Conservation (phyloP, 495 filamentous ascomycete genomes). For the Pyrenula aspistea region DNA sequence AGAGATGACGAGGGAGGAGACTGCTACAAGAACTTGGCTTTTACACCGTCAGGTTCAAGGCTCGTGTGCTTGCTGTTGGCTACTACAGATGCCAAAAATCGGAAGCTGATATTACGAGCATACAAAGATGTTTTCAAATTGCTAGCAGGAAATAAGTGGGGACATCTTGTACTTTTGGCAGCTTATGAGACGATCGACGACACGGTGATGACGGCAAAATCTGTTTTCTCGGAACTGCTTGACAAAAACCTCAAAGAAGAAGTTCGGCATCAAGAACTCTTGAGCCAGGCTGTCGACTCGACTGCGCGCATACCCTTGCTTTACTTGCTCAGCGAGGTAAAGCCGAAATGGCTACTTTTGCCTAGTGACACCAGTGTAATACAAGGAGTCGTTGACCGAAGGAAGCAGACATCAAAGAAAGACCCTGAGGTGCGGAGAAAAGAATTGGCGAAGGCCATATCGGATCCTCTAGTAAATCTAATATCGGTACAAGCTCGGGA, state of each 20-base stretch:
- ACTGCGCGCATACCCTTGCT: slow-evolving; percentile 67
- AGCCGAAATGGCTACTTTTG: slow-evolving; percentile 57
- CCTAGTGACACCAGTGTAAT: slow-evolving; percentile 51
- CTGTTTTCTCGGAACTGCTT: slow-evolving; percentile 71
- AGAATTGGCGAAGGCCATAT: slow-evolving; percentile 59
- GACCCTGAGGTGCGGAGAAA: slow-evolving; percentile 59
- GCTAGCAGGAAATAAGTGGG: slow-evolving; percentile 68
- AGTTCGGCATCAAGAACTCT: slow-evolving; percentile 44
- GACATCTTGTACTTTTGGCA: slow-evolving; percentile 68
- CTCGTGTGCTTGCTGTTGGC: slow-evolving; percentile 73
- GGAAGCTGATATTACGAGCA: slow-evolving; percentile 72
- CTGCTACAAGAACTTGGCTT: slow-evolving; percentile 85
- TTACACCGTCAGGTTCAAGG: slow-evolving; percentile 77
- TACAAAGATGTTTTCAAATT: slow-evolving; percentile 76
- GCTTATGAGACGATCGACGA: slow-evolving; percentile 90
- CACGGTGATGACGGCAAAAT: slow-evolving; percentile 74
- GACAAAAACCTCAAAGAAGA: slow-evolving; percentile 49
- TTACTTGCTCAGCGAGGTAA: slow-evolving; percentile 68
- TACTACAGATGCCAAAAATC: slow-evolving; percentile 79
- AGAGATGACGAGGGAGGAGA: slow-evolving; percentile 85
- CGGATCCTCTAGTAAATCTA: slow-evolving; percentile 52
- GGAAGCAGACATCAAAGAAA: slow-evolving; percentile 81
- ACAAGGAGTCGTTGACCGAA: slow-evolving; percentile 60
- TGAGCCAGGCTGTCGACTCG: slow-evolving; percentile 50
- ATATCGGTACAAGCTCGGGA: slow-evolving; percentile 54